phyloP scores from a whole-genome alignment of 805 yeast species.

The fission yeast (Schizosaccharomyces pombe) region DNA sequence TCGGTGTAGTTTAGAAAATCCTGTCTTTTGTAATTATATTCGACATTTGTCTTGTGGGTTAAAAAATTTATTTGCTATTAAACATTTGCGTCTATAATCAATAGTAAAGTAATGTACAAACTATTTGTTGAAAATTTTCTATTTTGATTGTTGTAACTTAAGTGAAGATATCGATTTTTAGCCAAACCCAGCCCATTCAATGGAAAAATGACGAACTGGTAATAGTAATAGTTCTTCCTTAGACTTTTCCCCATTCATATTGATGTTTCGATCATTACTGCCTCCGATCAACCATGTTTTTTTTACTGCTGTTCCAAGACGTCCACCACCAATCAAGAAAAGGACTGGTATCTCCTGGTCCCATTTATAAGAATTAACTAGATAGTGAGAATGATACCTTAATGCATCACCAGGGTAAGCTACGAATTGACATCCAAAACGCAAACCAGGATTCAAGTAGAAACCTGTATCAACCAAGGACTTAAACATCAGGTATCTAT shows the following conservation, averaged over 20 bases:
- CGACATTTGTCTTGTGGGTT: no score
- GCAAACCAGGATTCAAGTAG: slow-evolving; percentile 55
- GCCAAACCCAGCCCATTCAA: slow-evolving; percentile 3
- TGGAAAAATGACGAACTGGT: background rate
- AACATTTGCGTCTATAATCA: background rate
- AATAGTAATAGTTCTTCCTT: background rate
- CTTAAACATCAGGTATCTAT: background rate
- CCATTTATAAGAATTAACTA: slow-evolving; percentile 30
- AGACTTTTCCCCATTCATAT: background rate
- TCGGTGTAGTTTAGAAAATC: no score
- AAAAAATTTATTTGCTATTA: no score
- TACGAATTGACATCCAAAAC: slow-evolving; percentile 75
- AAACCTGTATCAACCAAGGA: slow-evolving; percentile 19
- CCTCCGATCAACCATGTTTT: slow-evolving; percentile 44
- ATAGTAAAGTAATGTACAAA: background rate
- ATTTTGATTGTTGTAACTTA: background rate
- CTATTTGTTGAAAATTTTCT: background rate
- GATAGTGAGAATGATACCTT: slow-evolving; percentile 67
- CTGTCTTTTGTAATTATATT: no score
- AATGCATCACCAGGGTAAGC: slow-evolving; percentile 92
- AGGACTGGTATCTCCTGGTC: slow-evolving; percentile 32
- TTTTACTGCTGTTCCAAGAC: slow-evolving; percentile 80
- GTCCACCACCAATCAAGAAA: slow-evolving; percentile 57
- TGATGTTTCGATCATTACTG: background rate
- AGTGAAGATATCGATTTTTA: background rate